Percentiles rank a stretch among this genome's conserved stretches.
These are phyloP conservation scores for Lycium barbarum DNA, from an alignment of 257 asterid genomes.

Conservation along the genomic window DNA sequence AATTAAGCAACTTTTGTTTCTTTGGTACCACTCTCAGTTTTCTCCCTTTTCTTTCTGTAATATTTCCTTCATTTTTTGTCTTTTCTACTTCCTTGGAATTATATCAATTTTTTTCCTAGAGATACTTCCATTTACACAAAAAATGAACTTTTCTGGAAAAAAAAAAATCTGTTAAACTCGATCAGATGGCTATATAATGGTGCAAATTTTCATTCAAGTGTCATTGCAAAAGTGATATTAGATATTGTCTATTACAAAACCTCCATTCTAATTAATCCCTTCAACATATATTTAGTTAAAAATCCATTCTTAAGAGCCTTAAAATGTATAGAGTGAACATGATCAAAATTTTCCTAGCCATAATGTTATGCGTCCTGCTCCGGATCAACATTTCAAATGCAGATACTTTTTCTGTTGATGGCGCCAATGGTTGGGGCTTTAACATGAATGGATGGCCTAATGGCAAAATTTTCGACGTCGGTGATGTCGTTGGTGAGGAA, in stretches of 20 bases:
- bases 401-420: slow-evolving; percentile 44
- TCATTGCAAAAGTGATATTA: too few relatives aligned
- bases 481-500: slow-evolving; percentile 25
- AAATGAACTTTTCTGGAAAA: too few relatives aligned
- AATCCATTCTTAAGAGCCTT: background rate
- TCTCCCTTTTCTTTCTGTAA: too few relatives aligned
- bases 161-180: too few relatives aligned
- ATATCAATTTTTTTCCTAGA: too few relatives aligned
- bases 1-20: too few relatives aligned
- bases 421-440: slow-evolving; percentile 44
- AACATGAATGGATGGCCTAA: slow-evolving; percentile 45
- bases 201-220: too few relatives aligned
- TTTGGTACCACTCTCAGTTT: too few relatives aligned
- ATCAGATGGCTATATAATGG: too few relatives aligned
- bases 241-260: background rate
- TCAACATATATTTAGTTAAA: background rate
- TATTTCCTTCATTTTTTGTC: too few relatives aligned
- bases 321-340: slow-evolving; percentile 20
- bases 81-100: too few relatives aligned
- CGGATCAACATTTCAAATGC: slow-evolving; percentile 20
- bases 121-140: too few relatives aligned
- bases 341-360: background rate
- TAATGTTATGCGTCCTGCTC: background rate
- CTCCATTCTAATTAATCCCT: background rate
- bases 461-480: slow-evolving; percentile 34